Conservation (phyloP, 306 rosid species). For the Rosa rugosa region DNA sequence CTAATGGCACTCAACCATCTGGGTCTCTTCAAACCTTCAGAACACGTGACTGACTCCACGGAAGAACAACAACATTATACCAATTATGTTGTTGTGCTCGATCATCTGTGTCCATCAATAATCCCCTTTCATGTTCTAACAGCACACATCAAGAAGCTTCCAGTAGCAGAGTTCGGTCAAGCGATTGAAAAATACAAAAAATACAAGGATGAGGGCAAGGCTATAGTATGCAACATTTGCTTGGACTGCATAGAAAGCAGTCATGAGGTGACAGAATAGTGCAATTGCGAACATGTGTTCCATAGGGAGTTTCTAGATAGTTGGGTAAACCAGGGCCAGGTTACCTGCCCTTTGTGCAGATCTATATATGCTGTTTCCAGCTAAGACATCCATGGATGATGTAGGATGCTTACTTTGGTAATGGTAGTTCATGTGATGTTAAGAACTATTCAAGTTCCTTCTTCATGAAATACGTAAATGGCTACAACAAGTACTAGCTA, state of each 20-base stretch:
- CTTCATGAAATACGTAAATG: not conserved
- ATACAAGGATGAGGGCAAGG: not conserved
- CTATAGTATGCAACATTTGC: constrained; percentile 21
- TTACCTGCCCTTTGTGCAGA: constrained; percentile 43
- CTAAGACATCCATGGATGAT: not conserved
- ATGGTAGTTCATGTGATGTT: not conserved
- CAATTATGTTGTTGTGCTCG: constrained; percentile 12
- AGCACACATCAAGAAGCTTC: constrained; percentile 29
- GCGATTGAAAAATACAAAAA: not conserved
- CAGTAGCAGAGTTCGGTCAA: constrained; percentile 11
- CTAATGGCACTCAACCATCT: constrained; percentile 9
- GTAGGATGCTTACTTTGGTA: not conserved
- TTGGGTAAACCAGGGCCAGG: constrained; percentile 32
- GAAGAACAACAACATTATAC: not conserved
- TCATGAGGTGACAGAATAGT: constrained; percentile 29
- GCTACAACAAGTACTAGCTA: not conserved
- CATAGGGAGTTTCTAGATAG: constrained; percentile 31
- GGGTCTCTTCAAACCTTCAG: constrained; percentile 8
- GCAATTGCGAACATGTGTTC: constrained; percentile 32
- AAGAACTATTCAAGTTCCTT: no score
- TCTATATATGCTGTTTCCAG: constrained; percentile 23
- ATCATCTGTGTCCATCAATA: constrained; percentile 16
- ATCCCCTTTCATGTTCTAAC: constrained; percentile 16
- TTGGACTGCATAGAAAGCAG: constrained; percentile 28
- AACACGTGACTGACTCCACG: not conserved